phyloP scores from a whole-genome alignment of 2,329 filamentous ascomycete genomes.

The Eutypa lata region DNA sequence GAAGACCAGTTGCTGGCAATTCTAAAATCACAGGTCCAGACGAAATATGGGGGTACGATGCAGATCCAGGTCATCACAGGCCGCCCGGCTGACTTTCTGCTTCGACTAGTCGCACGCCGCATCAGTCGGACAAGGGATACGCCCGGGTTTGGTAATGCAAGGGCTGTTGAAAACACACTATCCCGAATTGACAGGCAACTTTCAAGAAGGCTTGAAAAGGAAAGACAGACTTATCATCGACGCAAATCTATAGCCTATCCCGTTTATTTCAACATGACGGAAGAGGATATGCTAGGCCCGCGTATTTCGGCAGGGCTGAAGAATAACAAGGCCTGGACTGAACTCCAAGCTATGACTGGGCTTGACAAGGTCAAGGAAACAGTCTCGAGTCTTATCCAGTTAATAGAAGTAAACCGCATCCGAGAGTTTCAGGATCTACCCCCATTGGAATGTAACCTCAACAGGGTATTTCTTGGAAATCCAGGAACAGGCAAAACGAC shows the following conservation, averaged over 20 bases:
- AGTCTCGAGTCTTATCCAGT: constrained; percentile 36
- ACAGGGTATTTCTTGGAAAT: constrained; percentile 27
- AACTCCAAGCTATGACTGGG: constrained; percentile 26
- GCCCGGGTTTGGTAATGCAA: constrained; percentile 71
- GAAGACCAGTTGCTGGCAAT: constrained; percentile 65
- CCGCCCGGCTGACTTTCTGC: constrained; percentile 53
- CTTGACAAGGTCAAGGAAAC: constrained; percentile 28
- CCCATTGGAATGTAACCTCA: constrained; percentile 19
- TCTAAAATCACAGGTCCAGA: constrained; percentile 49
- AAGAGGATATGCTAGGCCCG: constrained; percentile 70
- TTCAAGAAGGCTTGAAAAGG: constrained; percentile 47
- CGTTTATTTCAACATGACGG: constrained; percentile 58
- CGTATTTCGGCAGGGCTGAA: constrained; percentile 12
- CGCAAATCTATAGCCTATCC: constrained; percentile 22
- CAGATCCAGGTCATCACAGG: constrained; percentile 47
- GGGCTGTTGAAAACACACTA: constrained; percentile 62
- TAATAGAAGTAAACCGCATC: constrained; percentile 22
- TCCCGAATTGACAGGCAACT: constrained; percentile 55
- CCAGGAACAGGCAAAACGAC: constrained; percentile 30
- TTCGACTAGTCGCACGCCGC: constrained; percentile 59
- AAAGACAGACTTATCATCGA: constrained; percentile 35
- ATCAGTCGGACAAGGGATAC: constrained; percentile 61
- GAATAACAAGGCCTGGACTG: constrained; percentile 23
- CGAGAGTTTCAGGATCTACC: constrained; percentile 24
- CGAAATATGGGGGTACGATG: constrained; percentile 54